Conservation (phyloP, 345 rosid species). For the Raphanus raphanistrum region DNA sequence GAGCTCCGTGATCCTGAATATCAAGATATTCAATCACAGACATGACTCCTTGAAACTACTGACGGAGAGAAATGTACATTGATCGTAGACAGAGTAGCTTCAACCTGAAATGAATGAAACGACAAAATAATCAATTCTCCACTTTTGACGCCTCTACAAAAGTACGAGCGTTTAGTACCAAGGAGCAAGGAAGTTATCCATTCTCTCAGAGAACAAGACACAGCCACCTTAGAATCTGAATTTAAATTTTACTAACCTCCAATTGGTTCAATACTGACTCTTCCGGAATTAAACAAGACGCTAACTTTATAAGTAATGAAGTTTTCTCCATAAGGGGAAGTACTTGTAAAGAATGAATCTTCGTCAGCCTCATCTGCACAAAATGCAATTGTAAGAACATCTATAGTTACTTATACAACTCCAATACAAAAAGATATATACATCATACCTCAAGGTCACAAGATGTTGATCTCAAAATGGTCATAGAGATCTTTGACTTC, state of each 20-base stretch:
- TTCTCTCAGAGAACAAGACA: constrained; percentile 25
- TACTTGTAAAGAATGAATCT: constrained; percentile 42
- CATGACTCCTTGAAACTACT: constrained; percentile 50
- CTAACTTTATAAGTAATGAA: constrained; percentile 47
- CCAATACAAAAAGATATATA: background rate
- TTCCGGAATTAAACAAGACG: constrained; percentile 62
- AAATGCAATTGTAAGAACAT: constrained; percentile 26
- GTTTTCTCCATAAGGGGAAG: constrained; percentile 59
- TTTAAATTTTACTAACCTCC: constrained; percentile 58
- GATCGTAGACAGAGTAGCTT: constrained; percentile 43
- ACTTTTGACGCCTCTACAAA: constrained; percentile 2
- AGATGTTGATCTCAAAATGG: constrained; percentile 55
- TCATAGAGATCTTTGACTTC: constrained; percentile 58
- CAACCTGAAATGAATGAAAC: constrained; percentile 57
- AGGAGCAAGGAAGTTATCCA: background rate
- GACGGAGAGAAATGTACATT: constrained; percentile 56
- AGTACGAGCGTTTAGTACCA: background rate
- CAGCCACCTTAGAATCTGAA: constrained; percentile 9
- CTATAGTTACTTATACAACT: constrained; percentile 16
- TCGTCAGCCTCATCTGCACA: constrained; percentile 59
- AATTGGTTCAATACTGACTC: constrained; percentile 63
- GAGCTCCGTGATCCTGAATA: constrained; percentile 42
- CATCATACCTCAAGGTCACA: constrained; percentile 59
- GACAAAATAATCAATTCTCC: constrained; percentile 15
- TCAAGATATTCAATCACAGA: constrained; percentile 57